A percentile compares a stretch with the other conserved stretches of the same genome.
phyloP scores from a whole-genome alignment of 2,329 filamentous ascomycete genomes.

The Albifimbria verrucaria region DNA sequence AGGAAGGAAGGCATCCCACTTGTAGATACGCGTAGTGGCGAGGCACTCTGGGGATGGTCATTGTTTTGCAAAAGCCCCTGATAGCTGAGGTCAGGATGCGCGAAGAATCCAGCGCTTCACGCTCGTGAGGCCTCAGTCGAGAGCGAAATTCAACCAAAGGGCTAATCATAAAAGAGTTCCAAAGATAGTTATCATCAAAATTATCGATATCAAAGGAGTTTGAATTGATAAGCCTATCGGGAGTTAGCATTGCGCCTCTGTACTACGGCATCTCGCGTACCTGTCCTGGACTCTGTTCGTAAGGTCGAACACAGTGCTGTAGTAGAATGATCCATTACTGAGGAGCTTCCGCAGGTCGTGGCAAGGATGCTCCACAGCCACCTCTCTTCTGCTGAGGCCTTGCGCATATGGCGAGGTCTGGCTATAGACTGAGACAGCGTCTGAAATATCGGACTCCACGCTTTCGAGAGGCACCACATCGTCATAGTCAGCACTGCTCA shows the following conservation, averaged over 20 bases:
- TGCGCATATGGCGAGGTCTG: conserved; percentile 36
- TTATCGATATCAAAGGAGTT: conserved; percentile 86
- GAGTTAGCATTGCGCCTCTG: conserved; percentile 7
- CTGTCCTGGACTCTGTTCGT: conserved; percentile 91
- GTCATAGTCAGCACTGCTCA: conserved; percentile 85
- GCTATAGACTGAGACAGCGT: conserved; percentile 45
- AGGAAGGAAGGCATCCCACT: conserved; percentile 78
- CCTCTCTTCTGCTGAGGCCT: conserved; percentile 62
- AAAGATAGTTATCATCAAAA: conserved; percentile 87
- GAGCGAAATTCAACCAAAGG: conserved; percentile 88
- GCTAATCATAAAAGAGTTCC: conserved; percentile 98
- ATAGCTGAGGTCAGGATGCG: conserved; percentile 91
- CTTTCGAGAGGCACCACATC: conserved; percentile 60
- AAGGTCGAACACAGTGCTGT: conserved; percentile 96
- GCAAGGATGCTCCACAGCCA: conserved; percentile 80
- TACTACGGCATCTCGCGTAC: conserved; percentile 34
- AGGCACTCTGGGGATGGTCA: conserved; percentile 74
- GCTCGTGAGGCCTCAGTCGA: conserved; percentile 71
- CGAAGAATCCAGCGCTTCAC: conserved; percentile 76
- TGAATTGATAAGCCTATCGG: conserved; percentile 65
- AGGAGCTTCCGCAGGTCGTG: conserved; percentile 87
- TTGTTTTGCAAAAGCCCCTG: conserved; percentile 83
- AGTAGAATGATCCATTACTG: conserved; percentile 93
- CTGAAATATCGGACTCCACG: conserved; percentile 46
- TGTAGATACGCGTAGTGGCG: conserved; percentile 62